Conservation (phyloP, 306 rosid genomes). For the Rosa rugosa region DNA sequence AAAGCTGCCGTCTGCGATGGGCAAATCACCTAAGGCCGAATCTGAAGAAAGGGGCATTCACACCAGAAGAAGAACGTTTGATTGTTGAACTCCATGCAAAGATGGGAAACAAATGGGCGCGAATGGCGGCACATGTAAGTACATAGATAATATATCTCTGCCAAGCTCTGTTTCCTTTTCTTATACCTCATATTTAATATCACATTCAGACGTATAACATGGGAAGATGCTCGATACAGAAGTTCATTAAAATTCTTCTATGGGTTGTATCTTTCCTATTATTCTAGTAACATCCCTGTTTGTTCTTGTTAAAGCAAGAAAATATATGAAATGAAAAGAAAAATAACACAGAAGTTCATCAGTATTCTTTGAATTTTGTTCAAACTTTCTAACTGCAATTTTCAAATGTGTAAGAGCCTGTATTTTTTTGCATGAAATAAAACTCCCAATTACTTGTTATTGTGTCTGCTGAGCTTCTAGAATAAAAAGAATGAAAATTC, state of each 20-base stretch:
- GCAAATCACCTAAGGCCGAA: constrained; percentile 97
- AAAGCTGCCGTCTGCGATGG: constrained; percentile 98
- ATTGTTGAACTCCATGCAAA: constrained; percentile 83
- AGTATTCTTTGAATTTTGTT: not conserved
- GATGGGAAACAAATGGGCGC: constrained; percentile 99
- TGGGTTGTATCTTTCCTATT: not conserved
- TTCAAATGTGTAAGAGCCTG: not conserved
- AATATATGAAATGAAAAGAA: not conserved
- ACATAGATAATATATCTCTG: constrained; percentile 23
- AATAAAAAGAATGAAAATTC: not conserved
- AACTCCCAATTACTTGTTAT: not conserved
- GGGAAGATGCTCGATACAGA: not conserved
- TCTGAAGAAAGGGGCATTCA: constrained; percentile 90
- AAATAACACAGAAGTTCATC: not conserved
- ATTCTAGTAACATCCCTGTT: not conserved
- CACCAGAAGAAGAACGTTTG: constrained; percentile 70
- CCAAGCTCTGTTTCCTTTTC: constrained; percentile 5
- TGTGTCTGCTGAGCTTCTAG: not conserved
- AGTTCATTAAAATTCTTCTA: no score
- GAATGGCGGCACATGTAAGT: constrained; percentile 91
- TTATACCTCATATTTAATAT: not conserved
- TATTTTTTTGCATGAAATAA: not conserved
- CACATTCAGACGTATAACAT: not conserved
- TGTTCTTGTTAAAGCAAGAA: not conserved
- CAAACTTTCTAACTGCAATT: not conserved